phyloP scores from a whole-genome alignment of 2,329 filamentous ascomycete species.

The Cladophialophora immunda region DNA sequence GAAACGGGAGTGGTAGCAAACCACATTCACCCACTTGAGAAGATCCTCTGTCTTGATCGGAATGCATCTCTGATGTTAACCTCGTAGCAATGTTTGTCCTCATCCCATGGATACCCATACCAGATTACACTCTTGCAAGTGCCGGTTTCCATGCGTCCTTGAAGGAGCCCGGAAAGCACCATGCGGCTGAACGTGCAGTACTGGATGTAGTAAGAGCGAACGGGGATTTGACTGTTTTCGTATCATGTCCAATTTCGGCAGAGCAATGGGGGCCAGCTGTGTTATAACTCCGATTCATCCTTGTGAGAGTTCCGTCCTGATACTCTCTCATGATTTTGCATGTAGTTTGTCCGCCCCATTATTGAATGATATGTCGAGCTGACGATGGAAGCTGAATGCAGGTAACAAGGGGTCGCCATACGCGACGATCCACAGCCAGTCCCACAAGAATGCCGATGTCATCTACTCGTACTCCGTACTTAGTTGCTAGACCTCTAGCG shows the following conservation, averaged over 20 bases:
- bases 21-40: neutral
- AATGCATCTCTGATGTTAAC: neutral
- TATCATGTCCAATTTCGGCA: neutral
- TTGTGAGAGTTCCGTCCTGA: neutral
- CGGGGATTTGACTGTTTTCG: neutral
- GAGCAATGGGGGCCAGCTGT: neutral
- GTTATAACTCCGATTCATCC: neutral
- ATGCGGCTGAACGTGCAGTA: neutral
- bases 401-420: neutral
- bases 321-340: neutral
- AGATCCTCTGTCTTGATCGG: neutral
- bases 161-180: neutral
- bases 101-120: neutral
- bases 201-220: neutral
- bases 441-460: neutral
- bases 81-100: neutral
- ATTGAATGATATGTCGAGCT: neutral
- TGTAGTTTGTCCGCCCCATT: neutral
- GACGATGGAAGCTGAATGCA: neutral
- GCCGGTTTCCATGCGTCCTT: neutral
- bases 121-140: neutral
- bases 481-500: neutral
- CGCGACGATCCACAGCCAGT: neutral
- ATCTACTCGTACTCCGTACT: neutral
- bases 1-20: neutral